phyloP scores from a whole-genome alignment of 177 flowering plant genomes.

The Telopea speciosissima region DNA sequence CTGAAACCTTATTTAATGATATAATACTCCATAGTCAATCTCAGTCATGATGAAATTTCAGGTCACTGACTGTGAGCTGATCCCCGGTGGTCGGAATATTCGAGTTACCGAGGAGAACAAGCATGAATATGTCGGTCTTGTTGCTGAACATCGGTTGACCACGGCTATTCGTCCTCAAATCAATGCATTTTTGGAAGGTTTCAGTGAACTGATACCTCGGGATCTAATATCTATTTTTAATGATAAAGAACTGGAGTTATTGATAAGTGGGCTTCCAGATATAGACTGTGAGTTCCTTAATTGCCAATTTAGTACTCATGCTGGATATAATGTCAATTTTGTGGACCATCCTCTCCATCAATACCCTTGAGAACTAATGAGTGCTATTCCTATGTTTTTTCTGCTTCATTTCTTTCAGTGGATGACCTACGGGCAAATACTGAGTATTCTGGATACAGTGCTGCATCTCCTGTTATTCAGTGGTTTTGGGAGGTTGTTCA shows the following conservation, averaged over 20 bases:
- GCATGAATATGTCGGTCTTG: constrained; percentile 86
- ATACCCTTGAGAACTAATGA: background rate
- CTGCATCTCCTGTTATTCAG: constrained; percentile 64
- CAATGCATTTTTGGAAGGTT: constrained; percentile 82
- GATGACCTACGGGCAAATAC: constrained; percentile 76
- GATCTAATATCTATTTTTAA: constrained; percentile 66
- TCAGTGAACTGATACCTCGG: constrained; percentile 52
- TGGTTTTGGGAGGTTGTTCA: constrained; percentile 87
- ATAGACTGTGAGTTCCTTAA: constrained; percentile 51
- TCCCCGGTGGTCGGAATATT: constrained; percentile 81
- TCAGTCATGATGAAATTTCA: constrained; percentile 17
- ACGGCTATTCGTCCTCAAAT: constrained; percentile 99
- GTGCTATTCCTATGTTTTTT: too few relatives aligned
- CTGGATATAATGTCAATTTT: background rate
- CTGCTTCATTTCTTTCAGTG: constrained; percentile 34
- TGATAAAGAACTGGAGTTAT: constrained; percentile 69
- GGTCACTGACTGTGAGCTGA: constrained; percentile 95
- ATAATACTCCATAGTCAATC: background rate
- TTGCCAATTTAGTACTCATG: background rate
- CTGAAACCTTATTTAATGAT: background rate
- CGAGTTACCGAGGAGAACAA: constrained; percentile 95
- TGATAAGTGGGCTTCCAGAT: constrained; percentile 78
- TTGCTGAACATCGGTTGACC: constrained; percentile 85
- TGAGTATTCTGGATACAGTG: constrained; percentile 70
- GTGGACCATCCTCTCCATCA: background rate